Evolutionary conservation across 2,329 filamentous ascomycete genomes (phyloP), one percentile per base, ranked within the genome.

Genomic region (Dactylellina leptospora): DNA sequence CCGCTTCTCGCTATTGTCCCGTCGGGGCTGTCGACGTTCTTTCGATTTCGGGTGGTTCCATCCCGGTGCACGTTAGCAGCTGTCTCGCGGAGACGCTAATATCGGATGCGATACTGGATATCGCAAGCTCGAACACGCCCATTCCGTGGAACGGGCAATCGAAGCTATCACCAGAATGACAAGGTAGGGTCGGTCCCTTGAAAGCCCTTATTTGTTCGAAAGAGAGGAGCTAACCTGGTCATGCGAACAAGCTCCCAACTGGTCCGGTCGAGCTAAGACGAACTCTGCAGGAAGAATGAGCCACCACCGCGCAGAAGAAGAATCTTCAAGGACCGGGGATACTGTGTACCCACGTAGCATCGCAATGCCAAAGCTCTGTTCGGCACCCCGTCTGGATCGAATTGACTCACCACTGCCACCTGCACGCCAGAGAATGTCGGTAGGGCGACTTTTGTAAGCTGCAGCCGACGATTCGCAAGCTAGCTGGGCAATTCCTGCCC

Each of bases 401-500:
- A 42, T 45, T 66, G 61, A 66, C 51, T 66, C 61, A 66, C 44
- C 27, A 47, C 48, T 68, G 45, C 38, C 20, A 23, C 18, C 3
- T 58, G 54, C 54, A 58, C 22, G 38, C 8, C 54, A 58, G 54
- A 58, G n/a, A 58, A 11, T 23, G 38, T 60, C 36, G 38, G 40
- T 60, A 47, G 62, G 36, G 44, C 27, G 33, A 44, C 38, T 51
- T 40, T 50, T 33, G 61, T 66, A 50, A 58, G 53, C 53, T 60
- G 53, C 54, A 68, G 16, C 48, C 53, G 62, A 59, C 25, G 18
- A 40, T 16, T 16, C 4, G 5, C 36, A 16, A 9, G 20, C 62
- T 13, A 58, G 51, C 61, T 66, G 48, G 47, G 54, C 27, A 68
- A 33, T 11, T 68, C 54, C 23, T 60, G 62, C 62, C 62, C 60